A percentile compares a stretch with the other conserved stretches of the same genome.
These are phyloP conservation scores for Tylopilus sp. DNA, from an alignment of 1,284 basidiomycete species.

Conservation along the genomic window DNA sequence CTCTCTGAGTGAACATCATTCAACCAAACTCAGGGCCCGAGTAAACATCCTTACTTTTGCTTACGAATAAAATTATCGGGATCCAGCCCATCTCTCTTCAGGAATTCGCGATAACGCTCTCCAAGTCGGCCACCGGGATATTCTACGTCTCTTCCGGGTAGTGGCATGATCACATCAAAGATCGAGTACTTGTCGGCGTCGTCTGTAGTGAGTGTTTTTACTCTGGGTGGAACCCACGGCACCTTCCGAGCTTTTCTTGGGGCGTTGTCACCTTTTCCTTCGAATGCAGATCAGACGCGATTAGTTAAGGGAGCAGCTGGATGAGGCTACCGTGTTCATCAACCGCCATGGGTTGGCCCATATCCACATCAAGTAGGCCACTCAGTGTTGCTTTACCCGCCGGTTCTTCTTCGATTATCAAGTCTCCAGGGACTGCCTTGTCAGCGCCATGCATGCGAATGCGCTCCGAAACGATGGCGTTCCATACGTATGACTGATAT, in stretches of 20 bases:
- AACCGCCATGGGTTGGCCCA: constrained; percentile 35
- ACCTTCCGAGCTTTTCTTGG: constrained; percentile 44
- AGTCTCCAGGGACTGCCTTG: constrained; percentile 80
- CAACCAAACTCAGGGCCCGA: constrained; percentile 2
- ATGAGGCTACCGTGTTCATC: constrained; percentile 43
- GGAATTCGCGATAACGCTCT: constrained; percentile 77
- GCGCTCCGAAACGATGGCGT: constrained; percentile 90
- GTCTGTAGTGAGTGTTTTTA: constrained; percentile 73
- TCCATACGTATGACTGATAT: constrained; percentile 99
- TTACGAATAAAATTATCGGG: constrained; percentile 82
- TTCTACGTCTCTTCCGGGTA: constrained; percentile 90
- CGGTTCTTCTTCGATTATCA: constrained; percentile 68
- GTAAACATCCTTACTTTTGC: constrained; percentile 64
- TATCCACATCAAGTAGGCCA: constrained; percentile 37
- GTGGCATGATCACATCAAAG: constrained; percentile 92
- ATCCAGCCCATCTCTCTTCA: constrained; percentile 83
- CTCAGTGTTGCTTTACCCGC: constrained; percentile 30
- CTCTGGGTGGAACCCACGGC: constrained; percentile 57
- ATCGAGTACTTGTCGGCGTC: constrained; percentile 81
- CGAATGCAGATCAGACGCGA: constrained; percentile 8
- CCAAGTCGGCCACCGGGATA: constrained; percentile 83
- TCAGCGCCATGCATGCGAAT: constrained; percentile 76
- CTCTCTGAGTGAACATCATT: constrained; percentile 52
- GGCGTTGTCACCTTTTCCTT: constrained; percentile 30
- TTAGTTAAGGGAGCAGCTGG: constrained; percentile 4